A percentile compares a stretch with the other conserved stretches of the same genome.
These are phyloP conservation scores for Leishmania lainsoni DNA, from an alignment of 208 protist species.

Conservation along the genomic window DNA sequence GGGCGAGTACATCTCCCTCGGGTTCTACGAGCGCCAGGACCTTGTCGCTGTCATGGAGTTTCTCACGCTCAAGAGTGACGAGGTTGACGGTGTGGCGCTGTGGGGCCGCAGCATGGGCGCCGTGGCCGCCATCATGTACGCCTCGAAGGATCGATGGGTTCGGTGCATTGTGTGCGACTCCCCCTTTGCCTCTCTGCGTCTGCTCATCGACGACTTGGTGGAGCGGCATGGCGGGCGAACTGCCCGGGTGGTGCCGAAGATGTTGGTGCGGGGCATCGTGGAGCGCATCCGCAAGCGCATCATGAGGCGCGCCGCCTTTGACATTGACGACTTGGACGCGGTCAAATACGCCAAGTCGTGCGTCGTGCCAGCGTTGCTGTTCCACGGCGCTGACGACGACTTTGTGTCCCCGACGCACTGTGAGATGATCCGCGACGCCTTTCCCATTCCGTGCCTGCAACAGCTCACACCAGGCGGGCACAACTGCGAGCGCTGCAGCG, in stretches of 20 bases:
- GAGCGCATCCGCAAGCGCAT: conserved; percentile 88
- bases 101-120: conserved; percentile 97
- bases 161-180: conserved; percentile 93
- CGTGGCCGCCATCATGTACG: conserved; percentile 95
- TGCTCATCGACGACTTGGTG: conserved; percentile 87
- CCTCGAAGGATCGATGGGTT: conserved; percentile 86
- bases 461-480: conserved; percentile 89
- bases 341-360: conserved; percentile 84
- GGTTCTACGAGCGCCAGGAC: conserved; percentile 96
- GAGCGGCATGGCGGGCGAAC: conserved; percentile 42
- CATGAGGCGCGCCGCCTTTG: conserved; percentile 88
- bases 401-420: conserved; percentile 91
- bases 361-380: conserved; percentile 87
- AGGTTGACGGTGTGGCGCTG: conserved; percentile 81
- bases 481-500: conserved; percentile 87
- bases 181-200: conserved; percentile 89
- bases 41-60: conserved; percentile 88
- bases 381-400: conserved; percentile 90
- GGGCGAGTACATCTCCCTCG: conserved; percentile 95
- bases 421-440: conserved; percentile 58
- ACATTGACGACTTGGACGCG: conserved; percentile 92
- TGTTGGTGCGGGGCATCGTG: conserved; percentile 79
- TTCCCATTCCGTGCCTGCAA: conserved; percentile 67
- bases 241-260: conserved; percentile 68
- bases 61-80: conserved; percentile 48